A percentile compares a stretch with the other conserved stretches of the same genome.
phyloP scores from a whole-genome alignment of 805 yeast genomes.

The Henningerozyma blattae region DNA sequence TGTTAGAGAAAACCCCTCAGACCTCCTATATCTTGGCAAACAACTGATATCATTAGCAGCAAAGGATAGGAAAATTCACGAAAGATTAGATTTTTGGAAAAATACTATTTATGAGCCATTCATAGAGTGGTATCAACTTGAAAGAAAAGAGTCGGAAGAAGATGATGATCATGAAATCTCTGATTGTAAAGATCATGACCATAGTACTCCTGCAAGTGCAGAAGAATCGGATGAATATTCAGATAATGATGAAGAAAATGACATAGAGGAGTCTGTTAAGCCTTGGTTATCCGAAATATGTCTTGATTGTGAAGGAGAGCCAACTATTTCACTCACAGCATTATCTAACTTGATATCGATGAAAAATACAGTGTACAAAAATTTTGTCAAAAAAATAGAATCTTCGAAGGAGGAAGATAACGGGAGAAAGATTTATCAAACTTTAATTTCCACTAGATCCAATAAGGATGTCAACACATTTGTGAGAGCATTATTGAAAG shows the following conservation, averaged over 20 bases:
- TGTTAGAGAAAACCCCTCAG: slow-evolving; percentile 39
- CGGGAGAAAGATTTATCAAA: too few relatives aligned
- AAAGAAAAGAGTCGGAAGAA: slow-evolving; percentile 7
- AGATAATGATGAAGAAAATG: slow-evolving; percentile 1
- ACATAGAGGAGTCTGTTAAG: slow-evolving; percentile 10
- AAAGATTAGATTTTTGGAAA: slow-evolving; percentile 17
- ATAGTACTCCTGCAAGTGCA: too few relatives aligned
- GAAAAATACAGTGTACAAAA: slow-evolving; percentile 15
- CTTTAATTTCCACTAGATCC: too few relatives aligned
- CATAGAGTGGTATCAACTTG: slow-evolving; percentile 8
- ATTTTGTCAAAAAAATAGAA: slow-evolving; percentile 7
- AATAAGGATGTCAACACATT: too few relatives aligned
- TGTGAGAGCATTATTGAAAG: too few relatives aligned
- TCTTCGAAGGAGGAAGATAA: too few relatives aligned
- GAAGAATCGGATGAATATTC: slow-evolving; percentile 6
- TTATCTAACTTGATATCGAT: slow-evolving; percentile 27
- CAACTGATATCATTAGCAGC: slow-evolving; percentile 8
- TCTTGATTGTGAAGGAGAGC: slow-evolving; percentile 31
- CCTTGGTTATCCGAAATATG: slow-evolving; percentile 35
- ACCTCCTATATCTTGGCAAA: slow-evolving; percentile 43
- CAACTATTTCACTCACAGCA: slow-evolving; percentile 34
- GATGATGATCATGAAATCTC: slow-evolving; percentile 5
- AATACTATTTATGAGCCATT: slow-evolving; percentile 9
- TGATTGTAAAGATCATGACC: background rate
- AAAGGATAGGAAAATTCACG: slow-evolving; percentile 5